Conservation (phyloP, 306 rosid genomes). For the Lupinus albus region DNA sequence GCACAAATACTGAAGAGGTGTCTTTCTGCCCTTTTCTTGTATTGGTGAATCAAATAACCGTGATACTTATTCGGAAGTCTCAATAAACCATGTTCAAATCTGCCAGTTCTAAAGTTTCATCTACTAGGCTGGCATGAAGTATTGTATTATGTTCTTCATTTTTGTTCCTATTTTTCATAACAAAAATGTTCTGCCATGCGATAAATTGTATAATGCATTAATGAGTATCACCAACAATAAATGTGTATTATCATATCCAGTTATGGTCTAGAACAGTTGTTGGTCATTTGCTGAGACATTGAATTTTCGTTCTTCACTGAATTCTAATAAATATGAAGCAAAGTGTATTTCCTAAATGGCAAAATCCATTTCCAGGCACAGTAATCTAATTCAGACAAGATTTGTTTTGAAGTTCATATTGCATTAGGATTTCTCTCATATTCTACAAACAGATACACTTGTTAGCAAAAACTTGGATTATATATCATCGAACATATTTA, state of each 20-base stretch:
- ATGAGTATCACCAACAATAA: not conserved
- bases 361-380: not conserved
- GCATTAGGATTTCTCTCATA: not conserved
- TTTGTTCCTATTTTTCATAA: slow-evolving; percentile 7
- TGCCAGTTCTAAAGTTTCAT: slow-evolving; percentile 26
- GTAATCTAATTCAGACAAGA: not conserved
- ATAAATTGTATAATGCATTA: not conserved
- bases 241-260: not conserved
- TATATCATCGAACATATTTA: not conserved
- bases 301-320: not conserved
- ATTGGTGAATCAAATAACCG: slow-evolving; percentile 14
- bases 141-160: slow-evolving; percentile 14
- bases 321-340: not conserved
- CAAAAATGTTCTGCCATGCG: not conserved
- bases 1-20: slow-evolving; percentile 65
- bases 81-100: slow-evolving; percentile 3
- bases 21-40: slow-evolving; percentile 14
- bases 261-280: slow-evolving; percentile 7
- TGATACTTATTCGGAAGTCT: slow-evolving; percentile 7
- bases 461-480: not conserved
- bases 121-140: slow-evolving; percentile 5
- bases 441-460: slow-evolving; percentile 3
- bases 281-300: slow-evolving; percentile 12
- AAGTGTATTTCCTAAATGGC: not conserved
- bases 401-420: slow-evolving; percentile 6